Percentiles rank a stretch among this genome's conserved stretches.
Evolutionary conservation across 2,329 filamentous ascomycete genomes (phyloP).

Genomic region (Aspergillus caelatus): DNA sequence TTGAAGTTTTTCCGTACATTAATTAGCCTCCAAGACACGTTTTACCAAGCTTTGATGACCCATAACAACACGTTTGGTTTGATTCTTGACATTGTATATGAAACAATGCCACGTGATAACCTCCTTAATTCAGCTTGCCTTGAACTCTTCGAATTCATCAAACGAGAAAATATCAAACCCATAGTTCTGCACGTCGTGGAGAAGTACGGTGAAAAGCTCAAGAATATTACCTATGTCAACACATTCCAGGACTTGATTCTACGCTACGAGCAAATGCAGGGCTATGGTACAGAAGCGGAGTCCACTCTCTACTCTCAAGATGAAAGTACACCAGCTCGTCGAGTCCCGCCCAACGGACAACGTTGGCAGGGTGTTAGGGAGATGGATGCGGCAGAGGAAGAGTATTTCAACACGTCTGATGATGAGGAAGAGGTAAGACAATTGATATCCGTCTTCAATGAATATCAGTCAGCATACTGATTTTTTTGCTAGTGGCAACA

Average conservation of each 20-base stretch:
- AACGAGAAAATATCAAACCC: slow-evolving; percentile 77
- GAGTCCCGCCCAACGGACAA: slow-evolving; percentile 57
- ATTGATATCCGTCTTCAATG: slow-evolving; percentile 2
- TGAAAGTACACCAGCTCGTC: slow-evolving; percentile 57
- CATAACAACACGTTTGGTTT: slow-evolving; percentile 80
- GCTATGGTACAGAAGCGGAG: slow-evolving; percentile 66
- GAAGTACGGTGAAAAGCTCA: slow-evolving; percentile 76
- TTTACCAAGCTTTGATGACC: slow-evolving; percentile 83
- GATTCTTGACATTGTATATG: slow-evolving; percentile 79
- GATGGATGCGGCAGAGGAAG: slow-evolving; percentile 82
- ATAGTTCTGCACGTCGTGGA: slow-evolving; percentile 83
- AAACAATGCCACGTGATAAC: slow-evolving; percentile 89
- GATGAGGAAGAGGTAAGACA: slow-evolving; percentile 70
- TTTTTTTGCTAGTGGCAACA: slow-evolving; percentile 35
- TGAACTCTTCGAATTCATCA: slow-evolving; percentile 91
- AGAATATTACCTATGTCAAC: slow-evolving; percentile 77
- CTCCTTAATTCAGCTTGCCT: slow-evolving; percentile 90
- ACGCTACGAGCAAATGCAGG: slow-evolving; percentile 78
- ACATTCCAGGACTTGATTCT: slow-evolving; percentile 77
- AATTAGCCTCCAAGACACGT: slow-evolving; percentile 83
- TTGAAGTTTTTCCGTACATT: slow-evolving; percentile 92
- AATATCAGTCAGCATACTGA: slow-evolving; percentile 5
- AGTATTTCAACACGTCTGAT: slow-evolving; percentile 90
- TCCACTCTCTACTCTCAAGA: slow-evolving; percentile 69
- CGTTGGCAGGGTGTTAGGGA: slow-evolving; percentile 76